These are phyloP conservation scores for Purpureocillium takamizusanense DNA, from an alignment of 2,329 filamentous ascomycete species.

Conservation along the genomic window DNA sequence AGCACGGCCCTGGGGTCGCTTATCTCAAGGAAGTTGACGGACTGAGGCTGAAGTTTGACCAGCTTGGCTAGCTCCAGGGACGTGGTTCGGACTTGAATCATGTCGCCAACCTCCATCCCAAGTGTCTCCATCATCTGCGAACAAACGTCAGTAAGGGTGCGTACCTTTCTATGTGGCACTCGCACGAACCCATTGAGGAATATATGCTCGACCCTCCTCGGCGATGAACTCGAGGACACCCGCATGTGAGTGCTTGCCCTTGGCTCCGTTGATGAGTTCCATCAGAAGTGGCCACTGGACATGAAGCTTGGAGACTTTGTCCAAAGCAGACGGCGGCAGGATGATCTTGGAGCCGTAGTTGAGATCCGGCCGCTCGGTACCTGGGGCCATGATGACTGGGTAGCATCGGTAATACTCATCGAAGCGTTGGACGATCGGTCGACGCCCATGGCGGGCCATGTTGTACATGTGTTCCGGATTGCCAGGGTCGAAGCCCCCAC, in stretches of 20 bases:
- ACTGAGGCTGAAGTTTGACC: constrained; percentile 95
- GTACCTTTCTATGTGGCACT: no score
- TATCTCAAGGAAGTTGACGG: constrained; percentile 88
- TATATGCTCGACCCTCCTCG: constrained; percentile 91
- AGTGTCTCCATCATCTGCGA: constrained; percentile 86
- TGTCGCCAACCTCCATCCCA: constrained; percentile 79
- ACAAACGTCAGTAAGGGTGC: constrained; percentile 10
- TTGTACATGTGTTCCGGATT: constrained; percentile 40
- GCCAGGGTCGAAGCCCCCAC: constrained; percentile 34
- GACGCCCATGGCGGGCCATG: constrained; percentile 36
- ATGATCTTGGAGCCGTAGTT: constrained; percentile 98
- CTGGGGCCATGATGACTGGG: constrained; percentile 87
- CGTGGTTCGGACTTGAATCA: constrained; percentile 91
- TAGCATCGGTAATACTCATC: constrained; percentile 99
- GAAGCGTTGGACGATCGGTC: constrained; percentile 63
- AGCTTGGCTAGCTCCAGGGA: constrained; percentile 83
- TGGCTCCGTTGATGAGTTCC: constrained; percentile 84
- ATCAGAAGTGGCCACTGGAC: constrained; percentile 97
- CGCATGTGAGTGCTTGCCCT: constrained; percentile 74
- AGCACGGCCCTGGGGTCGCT: constrained; percentile 95
- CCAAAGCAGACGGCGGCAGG: constrained; percentile 88
- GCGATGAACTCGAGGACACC: constrained; percentile 97
- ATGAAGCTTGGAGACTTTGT: constrained; percentile 92
- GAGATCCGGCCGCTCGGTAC: constrained; percentile 76
- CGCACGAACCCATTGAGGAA: constrained; percentile 77